Evolutionary conservation across 78 protist genomes (phyloP), one percentile per base, ranked within the genome.

Genomic region (Planoprotostelium fungivorum): DNA sequence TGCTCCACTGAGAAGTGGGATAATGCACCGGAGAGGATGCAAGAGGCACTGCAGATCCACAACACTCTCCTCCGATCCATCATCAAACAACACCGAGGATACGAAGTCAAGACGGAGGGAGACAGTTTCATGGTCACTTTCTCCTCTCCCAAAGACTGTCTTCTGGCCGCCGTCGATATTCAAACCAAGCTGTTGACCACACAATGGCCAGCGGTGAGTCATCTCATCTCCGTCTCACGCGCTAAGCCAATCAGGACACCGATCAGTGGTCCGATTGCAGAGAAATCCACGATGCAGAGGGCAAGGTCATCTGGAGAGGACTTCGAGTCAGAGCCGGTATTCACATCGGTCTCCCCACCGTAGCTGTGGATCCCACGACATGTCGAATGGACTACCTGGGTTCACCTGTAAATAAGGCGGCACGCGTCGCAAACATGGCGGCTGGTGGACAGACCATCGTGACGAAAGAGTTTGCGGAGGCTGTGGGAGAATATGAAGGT

Each of bases 81-180:
- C 31, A 25, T 86, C n/a, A 35, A 1, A n/a, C 1, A 90, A 37
- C 37, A 36, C 38, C 5, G 36, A 31, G 94, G 94, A 29, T 92
- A 83, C 86, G 92, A 89, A 63, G 94, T 92, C 39, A 92, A 92
- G 36, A 92, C 92, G 16, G 90, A 89, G 38, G 94, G 94, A 29
- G 94, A 92, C 88, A 34, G 89, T 35, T 89, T 92, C 87, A 89
- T 92, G 92, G 36, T 88, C 38, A 89, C 92, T n/a, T 92, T 92
- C 84, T 51, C 73, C 5, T 5, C 5, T 16, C 16, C 73, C 5
- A 51, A 51, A 51, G 16, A 51, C 5, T 51, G 73, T 51, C 73
- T 51, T 51, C 16, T 16, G 5, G 73, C 73, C 16, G 73, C 73
- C 5, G 16, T 51, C 31, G 73, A 51, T 16, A 51, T 51, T 25